Percentiles rank a stretch among this genome's conserved stretches.
These are phyloP conservation scores for Striga asiatica DNA, from an alignment of 257 asterid genomes.

Conservation along the genomic window DNA sequence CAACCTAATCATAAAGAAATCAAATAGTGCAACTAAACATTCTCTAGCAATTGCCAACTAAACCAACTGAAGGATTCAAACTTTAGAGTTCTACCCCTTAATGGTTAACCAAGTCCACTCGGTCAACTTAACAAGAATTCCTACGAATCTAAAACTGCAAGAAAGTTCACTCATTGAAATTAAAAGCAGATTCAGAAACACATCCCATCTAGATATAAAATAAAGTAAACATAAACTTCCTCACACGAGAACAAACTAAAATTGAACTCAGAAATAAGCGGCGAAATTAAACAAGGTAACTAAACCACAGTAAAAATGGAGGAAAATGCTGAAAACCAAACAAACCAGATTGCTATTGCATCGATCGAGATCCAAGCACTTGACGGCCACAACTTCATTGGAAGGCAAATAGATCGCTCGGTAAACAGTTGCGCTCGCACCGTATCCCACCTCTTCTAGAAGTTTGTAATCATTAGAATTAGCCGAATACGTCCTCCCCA, in stretches of 20 bases:
- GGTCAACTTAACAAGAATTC: background rate
- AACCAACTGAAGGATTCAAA: conserved; percentile 17
- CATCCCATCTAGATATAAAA: conserved; percentile 21
- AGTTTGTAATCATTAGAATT: conserved; percentile 72
- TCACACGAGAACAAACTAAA: conserved; percentile 9
- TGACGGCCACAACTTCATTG: conserved; percentile 84
- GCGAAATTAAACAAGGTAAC: conserved; percentile 12
- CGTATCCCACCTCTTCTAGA: conserved; percentile 85
- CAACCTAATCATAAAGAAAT: too few species aligned
- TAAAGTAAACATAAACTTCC: too few species aligned
- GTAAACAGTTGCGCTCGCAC: conserved; percentile 91
- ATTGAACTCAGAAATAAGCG: background rate
- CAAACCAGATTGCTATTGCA: conserved; percentile 95
- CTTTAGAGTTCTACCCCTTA: conserved; percentile 7
- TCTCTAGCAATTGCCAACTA: background rate
- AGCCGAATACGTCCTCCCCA: conserved; percentile 51
- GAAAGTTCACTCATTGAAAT: conserved; percentile 3
- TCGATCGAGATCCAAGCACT: conserved; percentile 99
- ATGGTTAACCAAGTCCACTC: conserved; percentile 2
- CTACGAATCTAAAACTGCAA: conserved; percentile 17
- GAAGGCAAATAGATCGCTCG: conserved; percentile 81
- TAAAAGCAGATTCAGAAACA: conserved; percentile 12
- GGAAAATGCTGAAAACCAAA: background rate
- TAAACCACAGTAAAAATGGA: conserved; percentile 5
- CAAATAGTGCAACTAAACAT: conserved; percentile 15